Base-by-base conservation (phyloP, 257 asterid genomes). In the Fraxinus pennsylvanica region DNA sequence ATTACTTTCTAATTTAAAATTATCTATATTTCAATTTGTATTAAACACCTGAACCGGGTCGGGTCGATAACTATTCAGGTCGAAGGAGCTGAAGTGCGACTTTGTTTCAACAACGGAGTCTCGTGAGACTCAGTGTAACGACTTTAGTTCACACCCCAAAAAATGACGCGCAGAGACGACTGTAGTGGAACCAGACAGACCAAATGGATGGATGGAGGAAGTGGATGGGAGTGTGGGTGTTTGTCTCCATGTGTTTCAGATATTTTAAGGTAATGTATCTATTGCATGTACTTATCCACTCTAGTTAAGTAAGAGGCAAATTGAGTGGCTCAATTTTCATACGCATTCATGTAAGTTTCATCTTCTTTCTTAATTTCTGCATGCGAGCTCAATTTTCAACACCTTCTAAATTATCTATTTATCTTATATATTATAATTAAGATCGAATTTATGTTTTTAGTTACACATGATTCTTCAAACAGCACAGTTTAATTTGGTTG, bases 291-390 rank as follows among this genome's bases (percentile, higher is more conserved):
- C 21, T 67, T 73, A 61, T 61, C 68, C 68, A 61, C 68, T 21
- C 33, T 22, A 22, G 30, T 61, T 29, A 9, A 61, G 33, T 61
- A 9, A 61, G 33, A 22, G 68, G 68, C 14, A 57, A 69, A 35
- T 68, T 43, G 38, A 33, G 30, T 33, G 57, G 66, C n/a, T 22
- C 65, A 3, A 63, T 25, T 8, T 25, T 30, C 61, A 72, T 67
- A 69, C 14, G 30, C 63, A 81, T 68, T 85, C 82, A 82, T 85
- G 88, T 82, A 74, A 81, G 82, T 73, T 14, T 68, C 71, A 10
- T 45, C 52, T 21, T 43, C 47, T 38, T 75, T 61, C 35, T 29
- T 59, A 5, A 10, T 74, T 17, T 74, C 32, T 61, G 33, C 33
- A 61, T 61, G 68, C 68, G 15, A 30, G 15, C 27, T 61, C 68